Base-by-base conservation (phyloP, 768 basidiomycete genomes). In the Leccinum longicurvipes region DNA sequence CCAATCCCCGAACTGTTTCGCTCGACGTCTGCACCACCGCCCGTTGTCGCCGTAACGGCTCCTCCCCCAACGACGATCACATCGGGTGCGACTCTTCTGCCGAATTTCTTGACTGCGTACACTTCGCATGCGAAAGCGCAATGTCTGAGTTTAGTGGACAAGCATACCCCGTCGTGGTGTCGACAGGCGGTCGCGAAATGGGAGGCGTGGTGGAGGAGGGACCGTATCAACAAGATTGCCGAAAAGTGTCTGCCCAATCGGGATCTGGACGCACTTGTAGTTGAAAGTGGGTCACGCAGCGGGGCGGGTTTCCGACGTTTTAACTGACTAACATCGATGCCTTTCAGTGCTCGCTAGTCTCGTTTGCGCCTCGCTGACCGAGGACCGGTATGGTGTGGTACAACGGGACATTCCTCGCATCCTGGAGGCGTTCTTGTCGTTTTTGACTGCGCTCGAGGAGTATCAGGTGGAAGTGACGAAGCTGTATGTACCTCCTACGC, bases 331-430 rank as follows among this genome's bases (percentile, higher is more conserved):
- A 23, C 14, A 7, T n/a, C 15, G 10, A 41, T 41, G 19, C 10
- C n/a, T 11, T 19, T 6, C 72, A 74, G 45, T 83, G 6, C 75
- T 94, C 4, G 81, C 87, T 1, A 78, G 80, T 48, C 74, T 93
- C 8, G 77, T 81, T 7, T 87, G 84, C 56, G 82, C 85, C 0
- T 93, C 92, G 4, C 73, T 94, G 14, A 76, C 77, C 1, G 93
- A 93, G 68, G 92, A 95, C 72, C 78, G 79, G 19, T 93, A 86
- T 64, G 92, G 92, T 21, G 81, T 86, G 31, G 89, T 93, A 12
- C 93, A 94, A 67, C 78, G 88, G 11, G 93, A 94, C 65, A 89
- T 92, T 19, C 87, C 91, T 0, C 84, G 82, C 56, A 83, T 92
- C 27, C 68, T 95, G 3, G 92, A 95, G 68, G 87, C 87, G 0